Evolutionary conservation across 768 basidiomycete species (phyloP), one percentile per base, ranked within the genome.

Genomic region (Xerocomellus chrysenteron): DNA sequence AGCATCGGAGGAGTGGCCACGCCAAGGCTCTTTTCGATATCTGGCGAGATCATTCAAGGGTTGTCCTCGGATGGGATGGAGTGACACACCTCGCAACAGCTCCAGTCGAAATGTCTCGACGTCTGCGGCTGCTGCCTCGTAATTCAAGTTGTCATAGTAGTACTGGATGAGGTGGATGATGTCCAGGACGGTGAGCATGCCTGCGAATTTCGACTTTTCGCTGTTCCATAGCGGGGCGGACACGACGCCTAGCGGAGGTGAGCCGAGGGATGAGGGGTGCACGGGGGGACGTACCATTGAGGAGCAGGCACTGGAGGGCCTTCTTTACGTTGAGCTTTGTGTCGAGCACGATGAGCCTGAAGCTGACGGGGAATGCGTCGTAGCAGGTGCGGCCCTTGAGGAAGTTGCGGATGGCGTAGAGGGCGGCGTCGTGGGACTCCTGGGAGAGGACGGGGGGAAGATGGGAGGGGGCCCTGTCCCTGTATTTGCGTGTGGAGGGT

Each of bases 111-210:
- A 93, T 0, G 85, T 88, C 69, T 98, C 96, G 4, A 98, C 96
- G 65, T 98, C 94, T 12, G 87, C 82, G 0, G 88, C 84, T 6
- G 94, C 95, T 50, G 84, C 85, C 64, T 94, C 94, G 37, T 86
- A 86, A 33, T 90, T 86, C 2, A 82, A 76, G 13, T 88, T 92
- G 46, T 87, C 85, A 73, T 98, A 97, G 73, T 98, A 99, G 76
- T 95, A 97, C 67, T 99, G 97, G 62, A 99, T 98, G 61, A 99
- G 85, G 71, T 99, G 97, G 55, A 99, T 98, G 71, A 99, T 94
- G 73, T 99, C 97, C 55, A 94, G 83, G n/a, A 98, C 93, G 10
- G 97, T 99, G 68, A 99, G 89, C 96, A 99, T 98, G 57, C 97
- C 97, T 10, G 93, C 92, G 67, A 99, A 99, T 41, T 80, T 84